Evolutionary conservation across 768 basidiomycete genomes (phyloP).

Genomic region (Daedaleopsis nitida): DNA sequence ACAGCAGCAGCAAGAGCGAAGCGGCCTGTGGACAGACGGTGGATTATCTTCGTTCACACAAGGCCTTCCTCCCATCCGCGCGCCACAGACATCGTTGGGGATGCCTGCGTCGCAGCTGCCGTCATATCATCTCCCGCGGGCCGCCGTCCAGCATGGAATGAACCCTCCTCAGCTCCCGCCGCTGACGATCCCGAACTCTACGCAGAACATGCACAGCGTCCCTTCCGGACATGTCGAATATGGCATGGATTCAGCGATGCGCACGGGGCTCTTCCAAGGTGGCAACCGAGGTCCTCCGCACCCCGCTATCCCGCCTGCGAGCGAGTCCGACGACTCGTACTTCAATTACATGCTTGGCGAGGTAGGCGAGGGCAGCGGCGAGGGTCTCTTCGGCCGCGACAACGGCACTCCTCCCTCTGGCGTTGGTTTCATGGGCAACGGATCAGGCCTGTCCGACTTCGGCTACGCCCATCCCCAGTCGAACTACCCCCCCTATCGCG

Average conservation of each 20-base stretch:
- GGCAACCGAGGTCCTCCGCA: neutral
- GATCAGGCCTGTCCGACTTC: neutral
- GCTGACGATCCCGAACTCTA: slow-evolving; percentile 3
- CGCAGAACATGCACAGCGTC: slow-evolving; percentile 1
- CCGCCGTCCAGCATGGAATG: neutral
- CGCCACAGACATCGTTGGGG: neutral
- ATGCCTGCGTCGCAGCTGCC: neutral
- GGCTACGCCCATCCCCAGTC: neutral
- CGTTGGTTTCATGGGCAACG: slow-evolving; percentile 3
- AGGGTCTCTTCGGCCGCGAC: neutral
- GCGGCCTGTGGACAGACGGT: slow-evolving; percentile 3
- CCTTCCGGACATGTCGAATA: neutral
- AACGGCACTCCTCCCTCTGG: neutral
- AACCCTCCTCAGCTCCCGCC: slow-evolving; percentile 5
- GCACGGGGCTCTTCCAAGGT: neutral
- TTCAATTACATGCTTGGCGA: slow-evolving; percentile 11
- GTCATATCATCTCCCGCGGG: neutral
- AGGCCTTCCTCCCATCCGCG: slow-evolving; percentile 12
- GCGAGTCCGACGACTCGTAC: slow-evolving; percentile 7
- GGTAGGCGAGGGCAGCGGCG: neutral
- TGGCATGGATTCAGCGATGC: slow-evolving; percentile 1
- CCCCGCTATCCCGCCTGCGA: neutral
- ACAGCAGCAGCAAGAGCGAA: slow-evolving; percentile 34
- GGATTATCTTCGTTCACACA: slow-evolving; percentile 7
- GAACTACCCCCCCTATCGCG: slow-evolving; percentile 1